Base-by-base conservation (phyloP, 2,329 filamentous ascomycete genomes). In the Aquanectria penicillioides region DNA sequence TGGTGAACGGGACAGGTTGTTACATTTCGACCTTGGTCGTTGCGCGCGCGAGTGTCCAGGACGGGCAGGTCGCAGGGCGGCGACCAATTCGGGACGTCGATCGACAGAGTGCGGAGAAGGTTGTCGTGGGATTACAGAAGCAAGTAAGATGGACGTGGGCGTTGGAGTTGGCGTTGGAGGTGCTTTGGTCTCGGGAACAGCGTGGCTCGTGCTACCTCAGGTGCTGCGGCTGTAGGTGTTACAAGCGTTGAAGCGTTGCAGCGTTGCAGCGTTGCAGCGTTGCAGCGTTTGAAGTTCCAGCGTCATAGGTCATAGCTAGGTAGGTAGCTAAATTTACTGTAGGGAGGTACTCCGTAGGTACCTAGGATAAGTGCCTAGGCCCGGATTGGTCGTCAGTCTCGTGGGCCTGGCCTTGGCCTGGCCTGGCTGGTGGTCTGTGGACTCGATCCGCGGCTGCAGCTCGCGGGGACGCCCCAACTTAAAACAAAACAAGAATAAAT, bases 21-120 rank as follows among this genome's bases (percentile, higher is more conserved):
- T 36, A 62, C 58, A 61, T 61, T 33, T 57, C 52, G 58, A 49
- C 47, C 53, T 57, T 25, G 26, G 34, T 22, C 15, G 20, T 18
- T n/a, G 29, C 22, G 20, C 18, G 23, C 20, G 28, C 49, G 29
- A 43, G n/a, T 20, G 31, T 8, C 11, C 11, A 12, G 6, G 38
- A 40, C 10, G 11, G 33, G 33, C 17, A 34, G 25, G 20, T 34
- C 50, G 53, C 40, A 43, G 36, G n/a, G 49, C 15, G 34, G 29
- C 34, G 28, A 46, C 22, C 20, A 28, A 8, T 20, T 4, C 12
- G 17, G 5, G 33, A 28, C 12, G 15, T n/a, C 34, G 15, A 34
- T 18, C 20, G 20, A 49, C n/a, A 36, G n/a, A 17, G 28, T 10
- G 12, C 5, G 15, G 15, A 38, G 41, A 33, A 11, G n/a, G 15